Base-by-base conservation (phyloP, 1,139 yeast species). In the Suhomyces coccinellae region DNA sequence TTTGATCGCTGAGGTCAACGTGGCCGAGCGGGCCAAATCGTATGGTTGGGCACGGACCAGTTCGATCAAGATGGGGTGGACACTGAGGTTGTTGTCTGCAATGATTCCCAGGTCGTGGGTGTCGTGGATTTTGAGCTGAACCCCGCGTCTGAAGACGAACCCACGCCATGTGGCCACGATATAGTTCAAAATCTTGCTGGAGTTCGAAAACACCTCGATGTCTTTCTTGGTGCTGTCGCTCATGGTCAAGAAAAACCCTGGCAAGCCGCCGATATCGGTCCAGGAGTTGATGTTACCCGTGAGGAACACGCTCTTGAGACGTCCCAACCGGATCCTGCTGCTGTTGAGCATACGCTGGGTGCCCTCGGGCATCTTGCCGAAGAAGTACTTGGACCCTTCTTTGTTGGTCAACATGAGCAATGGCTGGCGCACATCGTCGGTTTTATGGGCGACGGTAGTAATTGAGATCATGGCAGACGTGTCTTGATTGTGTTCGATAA, bases 301-400 rank as follows among this genome's bases (percentile, higher is more conserved):
- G 7, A 91, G 58, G 56, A 88, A 90, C 3, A 91, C 71, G 28
- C 82, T 79, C 44, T 79, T 75, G 30, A 89, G 66, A 52, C 80
- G 83, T 36, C 77, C 77, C 16, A 83, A 66, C 49, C 77, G 70
- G 20, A 82, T 62, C 42, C 78, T 75, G 49, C 75, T 71, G 47
- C 82, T 85, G 48, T 78, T 77, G 41, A 85, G 63, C 9, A 77
- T 68, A 53, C 99, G 71, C 61, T 93, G 99, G 0, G 90, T 68
- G 1, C 98, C 98, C 59, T 90, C 97, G 5, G 95, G 81, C 3
- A 88, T 65, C 46, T 84, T 82, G 2, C 99, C 99, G 59, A 93
- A 78, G 38, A 90, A 65, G 56, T 83, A 87, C 47, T 83, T 71
- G 41, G 75, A 75, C 10, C 93, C 85, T 20, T 75, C 73, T 40